phyloP scores from a whole-genome alignment of 345 rosid genomes.

The Citrus sinensis region DVS_A1.0 CM039163.1:7202501-7203000 shows the following conservation, averaged over 20 bases:
- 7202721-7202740: slow-evolving; percentile 24
- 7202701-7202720: slow-evolving; percentile 49
- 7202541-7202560: slow-evolving; percentile 99
- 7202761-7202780: too few species aligned
- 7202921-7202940: slow-evolving; percentile 96
- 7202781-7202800: too few species aligned
- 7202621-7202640: slow-evolving; percentile 80
- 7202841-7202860: slow-evolving; percentile 98
- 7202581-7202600: slow-evolving; percentile 83
- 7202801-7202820: slow-evolving; percentile 49
- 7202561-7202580: slow-evolving; percentile 97
- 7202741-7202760: background rate
- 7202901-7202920: slow-evolving; percentile 96
- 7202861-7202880: slow-evolving; percentile 88
- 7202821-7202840: slow-evolving; percentile 97
- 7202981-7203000: background rate
- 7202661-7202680: background rate
- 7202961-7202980: too few species aligned
- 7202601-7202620: slow-evolving; percentile 97
- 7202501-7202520: slow-evolving; percentile 67
- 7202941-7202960: slow-evolving; percentile 45
- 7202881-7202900: slow-evolving; percentile 80
- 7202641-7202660: slow-evolving; percentile 35
- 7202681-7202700: slow-evolving; percentile 23
- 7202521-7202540: slow-evolving; percentile 82